These are phyloP conservation scores for Magnolia sinica DNA, from an alignment of 164 flowering plant genomes.

Conservation along the genomic window DNA sequence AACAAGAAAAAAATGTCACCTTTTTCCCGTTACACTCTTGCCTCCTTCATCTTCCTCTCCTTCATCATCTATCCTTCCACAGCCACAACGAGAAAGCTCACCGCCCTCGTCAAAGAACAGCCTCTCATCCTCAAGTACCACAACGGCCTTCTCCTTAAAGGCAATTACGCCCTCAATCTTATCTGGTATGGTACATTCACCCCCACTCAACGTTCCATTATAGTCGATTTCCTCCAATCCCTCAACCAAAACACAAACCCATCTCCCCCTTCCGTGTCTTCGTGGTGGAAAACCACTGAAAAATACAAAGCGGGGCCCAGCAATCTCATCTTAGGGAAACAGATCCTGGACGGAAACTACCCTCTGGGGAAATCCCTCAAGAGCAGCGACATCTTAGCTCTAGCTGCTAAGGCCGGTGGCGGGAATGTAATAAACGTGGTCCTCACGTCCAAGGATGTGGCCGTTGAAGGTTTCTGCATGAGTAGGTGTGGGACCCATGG, in stretches of 20 bases:
- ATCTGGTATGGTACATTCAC: conserved; percentile 65
- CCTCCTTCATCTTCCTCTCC: conserved; percentile 7
- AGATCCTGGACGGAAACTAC: conserved; percentile 38
- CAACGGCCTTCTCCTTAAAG: conserved; percentile 66
- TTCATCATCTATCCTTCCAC: neutral
- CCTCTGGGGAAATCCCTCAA: conserved; percentile 53
- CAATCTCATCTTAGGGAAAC: conserved; percentile 43
- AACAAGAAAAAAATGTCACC: neutral
- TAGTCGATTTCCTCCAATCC: conserved; percentile 60
- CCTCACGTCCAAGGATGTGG: conserved; percentile 59
- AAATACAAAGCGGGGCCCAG: conserved; percentile 46
- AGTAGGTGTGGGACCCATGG: conserved; percentile 51
- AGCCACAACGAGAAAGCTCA: conserved; percentile 28
- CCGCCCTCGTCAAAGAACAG: conserved; percentile 36
- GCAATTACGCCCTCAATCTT: conserved; percentile 49
- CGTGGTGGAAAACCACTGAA: conserved; percentile 67
- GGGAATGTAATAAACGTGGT: conserved; percentile 36
- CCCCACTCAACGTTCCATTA: conserved; percentile 48
- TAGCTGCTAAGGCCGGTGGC: conserved; percentile 28
- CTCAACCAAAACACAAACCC: conserved; percentile 18
- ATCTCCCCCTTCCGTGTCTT: conserved; percentile 41
- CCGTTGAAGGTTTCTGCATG: conserved; percentile 53
- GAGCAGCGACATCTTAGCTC: conserved; percentile 24
- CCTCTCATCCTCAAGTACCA: conserved; percentile 56
- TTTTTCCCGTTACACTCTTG: neutral